These are phyloP conservation scores for Sugiyamaella boreocaroliniensis DNA, from an alignment of 805 yeast genomes.

Conservation along the genomic window DNA sequence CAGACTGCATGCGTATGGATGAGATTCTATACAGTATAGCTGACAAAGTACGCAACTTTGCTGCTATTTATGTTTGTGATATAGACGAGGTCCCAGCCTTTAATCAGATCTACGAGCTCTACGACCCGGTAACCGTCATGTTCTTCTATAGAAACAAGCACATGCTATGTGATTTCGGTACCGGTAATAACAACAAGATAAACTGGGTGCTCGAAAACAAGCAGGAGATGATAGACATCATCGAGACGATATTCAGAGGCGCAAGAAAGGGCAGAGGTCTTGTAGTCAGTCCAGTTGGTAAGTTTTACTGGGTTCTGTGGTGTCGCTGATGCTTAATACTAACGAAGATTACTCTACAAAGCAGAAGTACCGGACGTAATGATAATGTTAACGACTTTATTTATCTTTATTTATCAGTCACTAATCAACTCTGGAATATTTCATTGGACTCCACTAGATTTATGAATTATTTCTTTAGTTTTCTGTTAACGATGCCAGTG, in stretches of 20 bases:
- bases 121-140: slow-evolving; percentile 89
- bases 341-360: slow-evolving; percentile 21
- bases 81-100: slow-evolving; percentile 86
- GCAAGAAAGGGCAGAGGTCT: slow-evolving; percentile 90
- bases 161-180: slow-evolving; percentile 98
- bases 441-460: no score
- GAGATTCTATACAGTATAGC: slow-evolving; percentile 73
- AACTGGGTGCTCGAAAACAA: slow-evolving; percentile 71
- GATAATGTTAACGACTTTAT: background rate
- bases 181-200: slow-evolving; percentile 93
- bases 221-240: slow-evolving; percentile 84
- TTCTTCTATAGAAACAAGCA: slow-evolving; percentile 86
- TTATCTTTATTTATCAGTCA: no score
- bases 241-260: slow-evolving; percentile 85
- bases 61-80: slow-evolving; percentile 81
- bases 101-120: slow-evolving; percentile 80
- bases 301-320: background rate
- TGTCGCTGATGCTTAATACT: background rate
- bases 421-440: no score
- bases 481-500: no score
- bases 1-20: slow-evolving; percentile 85
- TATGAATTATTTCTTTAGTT: background rate
- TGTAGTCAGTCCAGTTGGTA: slow-evolving; percentile 66
- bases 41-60: slow-evolving; percentile 81
- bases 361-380: slow-evolving; percentile 13